Percentiles rank a stretch among this genome's conserved stretches.
phyloP scores from a whole-genome alignment of 495 filamentous ascomycete species.

The Neurospora sp. region DNA sequence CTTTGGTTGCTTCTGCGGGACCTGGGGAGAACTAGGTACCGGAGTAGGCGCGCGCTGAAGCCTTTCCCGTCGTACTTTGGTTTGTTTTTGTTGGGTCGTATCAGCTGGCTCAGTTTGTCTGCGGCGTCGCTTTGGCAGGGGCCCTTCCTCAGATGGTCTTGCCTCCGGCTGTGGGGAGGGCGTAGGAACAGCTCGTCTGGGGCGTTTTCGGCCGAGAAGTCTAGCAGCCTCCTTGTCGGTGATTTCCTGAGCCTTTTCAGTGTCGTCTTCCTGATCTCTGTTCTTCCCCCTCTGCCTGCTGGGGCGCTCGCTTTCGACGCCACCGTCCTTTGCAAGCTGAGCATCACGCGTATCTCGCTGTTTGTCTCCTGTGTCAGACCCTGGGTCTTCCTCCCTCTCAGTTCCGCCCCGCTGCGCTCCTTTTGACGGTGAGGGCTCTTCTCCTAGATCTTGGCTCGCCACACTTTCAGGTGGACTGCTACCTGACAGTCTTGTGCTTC shows the following conservation, averaged over 20 bases:
- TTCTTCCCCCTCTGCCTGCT: slow-evolving; percentile 13
- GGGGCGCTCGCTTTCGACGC: slow-evolving; percentile 8
- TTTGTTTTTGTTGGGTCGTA: slow-evolving; percentile 28
- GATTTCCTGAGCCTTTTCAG: slow-evolving; percentile 20
- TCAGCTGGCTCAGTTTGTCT: slow-evolving; percentile 17
- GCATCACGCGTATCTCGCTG: slow-evolving; percentile 13
- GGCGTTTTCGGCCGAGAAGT: slow-evolving; percentile 26
- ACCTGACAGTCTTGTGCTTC: slow-evolving; percentile 6
- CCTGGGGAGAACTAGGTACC: background rate
- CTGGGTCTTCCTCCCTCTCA: slow-evolving; percentile 1
- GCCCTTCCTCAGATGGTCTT: slow-evolving; percentile 11
- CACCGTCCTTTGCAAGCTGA: slow-evolving; percentile 5
- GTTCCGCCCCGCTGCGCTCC: background rate
- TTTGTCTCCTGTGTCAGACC: slow-evolving; percentile 4
- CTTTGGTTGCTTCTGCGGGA: background rate
- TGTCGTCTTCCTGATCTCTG: slow-evolving; percentile 10
- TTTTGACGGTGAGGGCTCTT: background rate
- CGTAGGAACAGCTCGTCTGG: slow-evolving; percentile 20
- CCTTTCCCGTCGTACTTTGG: slow-evolving; percentile 7
- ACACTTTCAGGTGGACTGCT: background rate
- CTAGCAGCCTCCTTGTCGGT: slow-evolving; percentile 25
- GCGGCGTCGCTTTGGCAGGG: slow-evolving; percentile 24
- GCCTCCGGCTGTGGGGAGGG: slow-evolving; percentile 22
- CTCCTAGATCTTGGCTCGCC: background rate
- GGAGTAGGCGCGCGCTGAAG: background rate